Evolutionary conservation across 345 rosid species (phyloP), one percentile per base, ranked within the genome.

Genomic region (Citropsis articulata): DNA sequence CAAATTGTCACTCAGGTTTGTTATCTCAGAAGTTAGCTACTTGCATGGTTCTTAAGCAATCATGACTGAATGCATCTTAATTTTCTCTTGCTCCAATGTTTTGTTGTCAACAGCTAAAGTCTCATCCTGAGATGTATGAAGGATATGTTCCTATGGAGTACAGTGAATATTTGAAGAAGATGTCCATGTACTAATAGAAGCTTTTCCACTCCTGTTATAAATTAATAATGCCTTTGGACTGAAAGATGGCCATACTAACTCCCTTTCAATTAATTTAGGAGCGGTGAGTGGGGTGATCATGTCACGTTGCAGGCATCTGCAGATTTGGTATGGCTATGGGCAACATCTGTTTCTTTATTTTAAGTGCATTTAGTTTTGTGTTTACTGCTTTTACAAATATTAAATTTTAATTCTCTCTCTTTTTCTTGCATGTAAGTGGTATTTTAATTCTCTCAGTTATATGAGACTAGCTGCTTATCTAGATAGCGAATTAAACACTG

Each of bases 71-170:
- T 76, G 59, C 12, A 60, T 79, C 72, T 76, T 72, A 42, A 81
- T 63, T 12, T 65, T 16, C 56, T 77, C 63, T 76, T 45, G 27
- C 40, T 60, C 3, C 60, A 71, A 70, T 84, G 30, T 12, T 80
- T 69, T 79, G 50, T 69, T 66, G 42, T 78, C 72, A 68, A 73
- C 84, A 92, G 97, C 94, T 92, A 55, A 92, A 86, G 76, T 86
- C 93, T 69, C 79, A 85, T 60, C 89, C 87, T 7, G 93, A 89
- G 50, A 84, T 82, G 68, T 92, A 92, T 45, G 89, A 85, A 80
- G 97, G 94, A 79, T 92, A 92, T 27, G 97, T 91, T 64, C 97
- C 97, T 25, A 92, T 91, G 97, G 89, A 91, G 79, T 92, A 89
- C 82, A 82, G 88, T 50, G 93, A 87, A 25, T 92, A 92, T 79